Percentiles rank a stretch among this genome's conserved stretches.
phyloP scores from a whole-genome alignment of 75 land plant genomes.

The Sequoiadendron giganteum region DNA sequence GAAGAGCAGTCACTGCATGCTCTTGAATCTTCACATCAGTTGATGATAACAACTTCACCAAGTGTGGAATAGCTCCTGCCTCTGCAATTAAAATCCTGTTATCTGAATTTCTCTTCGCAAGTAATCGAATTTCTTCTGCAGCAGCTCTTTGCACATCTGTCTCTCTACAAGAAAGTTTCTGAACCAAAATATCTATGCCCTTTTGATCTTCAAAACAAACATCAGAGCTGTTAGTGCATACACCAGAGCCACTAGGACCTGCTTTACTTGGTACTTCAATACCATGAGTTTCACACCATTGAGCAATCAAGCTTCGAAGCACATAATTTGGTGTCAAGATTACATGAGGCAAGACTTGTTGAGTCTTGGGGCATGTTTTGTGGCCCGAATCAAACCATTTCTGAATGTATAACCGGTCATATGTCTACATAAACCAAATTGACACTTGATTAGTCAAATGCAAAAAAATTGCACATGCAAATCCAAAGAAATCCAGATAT shows the following conservation, averaged over 20 bases:
- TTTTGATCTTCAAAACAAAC: slow-evolving; percentile 37
- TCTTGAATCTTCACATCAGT: slow-evolving; percentile 71
- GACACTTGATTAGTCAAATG: not conserved
- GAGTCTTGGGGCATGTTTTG: slow-evolving; percentile 84
- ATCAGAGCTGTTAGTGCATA: slow-evolving; percentile 11
- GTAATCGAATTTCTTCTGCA: slow-evolving; percentile 73
- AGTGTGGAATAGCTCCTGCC: slow-evolving; percentile 81
- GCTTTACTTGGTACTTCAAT: slow-evolving; percentile 55
- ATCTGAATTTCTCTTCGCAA: slow-evolving; percentile 78
- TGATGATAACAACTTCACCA: slow-evolving; percentile 64
- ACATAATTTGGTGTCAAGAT: slow-evolving; percentile 83
- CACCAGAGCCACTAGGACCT: slow-evolving; percentile 19
- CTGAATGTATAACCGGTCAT: slow-evolving; percentile 79
- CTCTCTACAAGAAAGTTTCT: slow-evolving; percentile 34
- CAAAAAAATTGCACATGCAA: not conserved
- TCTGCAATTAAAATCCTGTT: slow-evolving; percentile 86
- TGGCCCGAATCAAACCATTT: slow-evolving; percentile 86
- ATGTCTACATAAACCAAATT: slow-evolving; percentile 57
- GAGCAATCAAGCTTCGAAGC: slow-evolving; percentile 69
- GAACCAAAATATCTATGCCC: slow-evolving; percentile 35
- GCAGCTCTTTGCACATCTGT: slow-evolving; percentile 75
- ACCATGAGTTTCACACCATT: slow-evolving; percentile 84
- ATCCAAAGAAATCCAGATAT: not conserved
- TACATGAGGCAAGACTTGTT: slow-evolving; percentile 52
- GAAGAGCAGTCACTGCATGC: slow-evolving; percentile 91